Percentiles rank a stretch among this genome's conserved stretches.
Evolutionary conservation across 139 green algal genomes (phyloP).

Genomic region (Closterium sp.): DNA sequence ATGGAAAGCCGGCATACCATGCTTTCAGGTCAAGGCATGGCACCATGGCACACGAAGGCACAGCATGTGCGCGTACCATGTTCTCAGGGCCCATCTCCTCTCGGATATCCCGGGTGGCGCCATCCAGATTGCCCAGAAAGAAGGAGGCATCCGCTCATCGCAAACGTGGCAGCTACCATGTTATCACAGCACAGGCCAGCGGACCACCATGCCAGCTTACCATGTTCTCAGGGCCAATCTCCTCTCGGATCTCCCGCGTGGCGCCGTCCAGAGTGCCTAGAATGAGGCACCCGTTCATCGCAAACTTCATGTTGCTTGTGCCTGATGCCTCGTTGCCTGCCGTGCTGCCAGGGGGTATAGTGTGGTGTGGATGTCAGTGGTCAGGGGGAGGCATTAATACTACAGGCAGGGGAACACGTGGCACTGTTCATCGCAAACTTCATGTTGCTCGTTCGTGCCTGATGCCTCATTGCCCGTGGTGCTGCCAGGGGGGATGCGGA

Average conservation of each 20-base stretch:
- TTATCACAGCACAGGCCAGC: too few relatives aligned
- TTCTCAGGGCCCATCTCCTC: too few relatives aligned
- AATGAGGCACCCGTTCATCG: constrained; percentile 97
- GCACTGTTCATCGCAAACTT: constrained; percentile 96
- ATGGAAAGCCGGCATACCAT: constrained; percentile 55
- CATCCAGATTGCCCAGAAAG: constrained; percentile 98
- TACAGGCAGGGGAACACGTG: constrained; percentile 81
- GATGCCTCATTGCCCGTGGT: constrained; percentile 87
- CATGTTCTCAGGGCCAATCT: constrained; percentile 78
- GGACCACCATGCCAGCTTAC: too few relatives aligned
- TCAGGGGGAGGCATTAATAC: too few relatives aligned
- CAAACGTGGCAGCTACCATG: too few relatives aligned
- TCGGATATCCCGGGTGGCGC: constrained; percentile 96
- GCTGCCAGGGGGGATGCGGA: background rate
- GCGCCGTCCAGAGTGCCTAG: constrained; percentile 98
- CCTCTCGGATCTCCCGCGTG: constrained; percentile 97
- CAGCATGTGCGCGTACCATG: too few relatives aligned
- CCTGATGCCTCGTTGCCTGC: constrained; percentile 88
- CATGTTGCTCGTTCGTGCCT: too few relatives aligned
- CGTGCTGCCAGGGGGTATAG: too few relatives aligned
- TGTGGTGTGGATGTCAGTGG: too few relatives aligned
- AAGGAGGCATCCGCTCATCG: constrained; percentile 96
- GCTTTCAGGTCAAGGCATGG: constrained; percentile 76
- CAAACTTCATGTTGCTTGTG: constrained; percentile 99
- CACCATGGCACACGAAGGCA: too few relatives aligned